Base-by-base conservation (phyloP, 2,329 filamentous ascomycete genomes). In the Calonectria crousiana region DNA sequence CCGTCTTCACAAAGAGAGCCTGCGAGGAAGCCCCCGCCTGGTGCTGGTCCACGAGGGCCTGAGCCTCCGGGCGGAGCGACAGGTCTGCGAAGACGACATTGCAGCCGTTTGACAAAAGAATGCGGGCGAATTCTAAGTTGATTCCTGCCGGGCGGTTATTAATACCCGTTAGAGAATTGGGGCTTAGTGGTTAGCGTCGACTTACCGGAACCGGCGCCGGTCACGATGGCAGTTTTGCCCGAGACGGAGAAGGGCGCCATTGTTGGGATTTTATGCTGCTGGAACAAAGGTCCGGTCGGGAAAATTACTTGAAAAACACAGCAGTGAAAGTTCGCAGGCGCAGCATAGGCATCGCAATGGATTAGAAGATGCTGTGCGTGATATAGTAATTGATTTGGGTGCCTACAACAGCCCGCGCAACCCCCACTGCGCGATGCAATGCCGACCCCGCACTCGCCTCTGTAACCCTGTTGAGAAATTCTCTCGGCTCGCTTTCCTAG, bases 61-160 rank as follows among this genome's bases (percentile, higher is more conserved):
- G 64, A 2, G 88, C 86, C 73, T 88, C 86, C 0, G 86, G 85
- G 0, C 87, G 84, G 0, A 89, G 81, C 0, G 81, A 74, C 0
- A 89, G 74, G 76, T 89, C 88, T 49, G 85, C 88, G 6, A 89
- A 77, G 5, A 88, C 78, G 20, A 89, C 87, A 67, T 87, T 88
- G 80, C 87, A 88, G 47, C 82, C 81, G 30, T 81, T 81, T 10
- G 77, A 77, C 0, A 89, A 81, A 2, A 89, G 83, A 0, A 88
- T 82, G 26, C 84, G 77, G 6, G 87, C 86, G 53, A 89, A 89
- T 4, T 80, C 81, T 13, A 89, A 80, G 71, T 86, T 87, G 73
- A 88, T 88, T 8, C 85, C 85, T 86, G 5, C 8, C 14, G 11
- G 0, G 36, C n/a, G 20, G 34, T 58, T 30, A 53, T 66, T 20